Conservation (phyloP, 768 basidiomycete genomes). For the Mycena haematopus region DNA sequence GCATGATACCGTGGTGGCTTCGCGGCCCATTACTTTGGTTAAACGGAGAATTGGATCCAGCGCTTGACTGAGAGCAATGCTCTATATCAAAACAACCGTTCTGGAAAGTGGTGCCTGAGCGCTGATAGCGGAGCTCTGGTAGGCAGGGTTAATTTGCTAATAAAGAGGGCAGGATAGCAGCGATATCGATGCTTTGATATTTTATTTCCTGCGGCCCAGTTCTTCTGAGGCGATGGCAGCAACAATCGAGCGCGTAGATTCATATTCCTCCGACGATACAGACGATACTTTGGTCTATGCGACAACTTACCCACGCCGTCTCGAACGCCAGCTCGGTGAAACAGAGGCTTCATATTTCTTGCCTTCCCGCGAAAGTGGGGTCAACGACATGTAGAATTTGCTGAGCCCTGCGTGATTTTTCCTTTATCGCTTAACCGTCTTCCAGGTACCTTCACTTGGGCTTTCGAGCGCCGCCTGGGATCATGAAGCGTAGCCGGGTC, state of each 20-base stretch:
- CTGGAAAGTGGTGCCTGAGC: not conserved
- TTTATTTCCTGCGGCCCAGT: not conserved
- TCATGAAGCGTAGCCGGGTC: constrained; percentile 57
- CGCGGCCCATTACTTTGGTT: too few species aligned
- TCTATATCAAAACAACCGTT: too few species aligned
- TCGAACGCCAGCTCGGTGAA: constrained; percentile 69
- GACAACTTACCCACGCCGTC: not conserved
- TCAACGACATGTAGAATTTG: constrained; percentile 81
- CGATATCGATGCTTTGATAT: not conserved
- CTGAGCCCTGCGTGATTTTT: not conserved
- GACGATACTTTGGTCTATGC: constrained; percentile 24
- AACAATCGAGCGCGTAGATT: constrained; percentile 20
- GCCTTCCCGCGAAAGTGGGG: constrained; percentile 77
- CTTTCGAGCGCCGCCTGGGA: constrained; percentile 53
- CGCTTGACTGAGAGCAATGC: too few species aligned
- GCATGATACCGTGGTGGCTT: too few species aligned
- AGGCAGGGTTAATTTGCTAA: too few species aligned
- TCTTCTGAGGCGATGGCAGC: constrained; percentile 8
- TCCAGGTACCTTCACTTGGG: constrained; percentile 82
- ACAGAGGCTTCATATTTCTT: constrained; percentile 83
- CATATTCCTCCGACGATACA: constrained; percentile 24
- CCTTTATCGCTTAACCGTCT: constrained; percentile 7
- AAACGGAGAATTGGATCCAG: too few species aligned
- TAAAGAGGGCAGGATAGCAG: not conserved
- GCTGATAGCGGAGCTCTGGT: too few species aligned